These are phyloP conservation scores for Linum lewisii DNA, from an alignment of 345 rosid genomes.

Conservation along the genomic window DNA sequence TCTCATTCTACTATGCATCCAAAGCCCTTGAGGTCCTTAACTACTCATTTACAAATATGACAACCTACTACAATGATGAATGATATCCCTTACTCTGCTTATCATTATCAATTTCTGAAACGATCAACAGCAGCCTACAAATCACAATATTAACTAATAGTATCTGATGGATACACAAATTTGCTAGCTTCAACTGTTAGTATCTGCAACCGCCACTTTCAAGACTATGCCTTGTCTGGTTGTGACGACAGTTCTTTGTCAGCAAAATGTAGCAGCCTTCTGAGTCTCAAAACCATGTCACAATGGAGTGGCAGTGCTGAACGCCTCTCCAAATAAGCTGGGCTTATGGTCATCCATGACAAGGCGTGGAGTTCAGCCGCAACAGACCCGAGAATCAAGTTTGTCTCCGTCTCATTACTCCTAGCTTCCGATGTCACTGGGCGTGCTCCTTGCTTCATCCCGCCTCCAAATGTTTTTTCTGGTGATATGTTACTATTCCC, in stretches of 20 bases:
- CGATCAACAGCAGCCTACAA: no score
- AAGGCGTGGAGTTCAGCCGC: conserved; percentile 96
- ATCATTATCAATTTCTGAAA: no score
- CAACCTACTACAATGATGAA: no score
- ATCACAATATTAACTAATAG: no score
- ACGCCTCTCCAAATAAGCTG: conserved; percentile 73
- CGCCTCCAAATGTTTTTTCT: conserved; percentile 46
- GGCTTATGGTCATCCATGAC: conserved; percentile 97
- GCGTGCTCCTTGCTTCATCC: conserved; percentile 60
- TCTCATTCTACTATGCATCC: no score
- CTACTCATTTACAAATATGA: no score
- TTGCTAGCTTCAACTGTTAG: no score
- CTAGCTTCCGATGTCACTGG: conserved; percentile 59
- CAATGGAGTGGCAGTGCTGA: conserved; percentile 81
- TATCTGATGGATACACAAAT: no score
- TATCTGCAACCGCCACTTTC: no score
- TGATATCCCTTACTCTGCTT: no score
- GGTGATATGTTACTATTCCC: conserved; percentile 33
- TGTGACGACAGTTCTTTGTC: conserved; percentile 41
- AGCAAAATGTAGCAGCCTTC: conserved; percentile 96
- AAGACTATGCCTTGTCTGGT: conserved; percentile 9
- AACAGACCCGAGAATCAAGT: conserved; percentile 65
- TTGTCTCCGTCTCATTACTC: conserved; percentile 70
- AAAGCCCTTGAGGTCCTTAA: no score
- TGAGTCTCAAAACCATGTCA: conserved; percentile 89